phyloP scores from a whole-genome alignment of 1,284 basidiomycete genomes.

The Irpex sp. region DNA sequence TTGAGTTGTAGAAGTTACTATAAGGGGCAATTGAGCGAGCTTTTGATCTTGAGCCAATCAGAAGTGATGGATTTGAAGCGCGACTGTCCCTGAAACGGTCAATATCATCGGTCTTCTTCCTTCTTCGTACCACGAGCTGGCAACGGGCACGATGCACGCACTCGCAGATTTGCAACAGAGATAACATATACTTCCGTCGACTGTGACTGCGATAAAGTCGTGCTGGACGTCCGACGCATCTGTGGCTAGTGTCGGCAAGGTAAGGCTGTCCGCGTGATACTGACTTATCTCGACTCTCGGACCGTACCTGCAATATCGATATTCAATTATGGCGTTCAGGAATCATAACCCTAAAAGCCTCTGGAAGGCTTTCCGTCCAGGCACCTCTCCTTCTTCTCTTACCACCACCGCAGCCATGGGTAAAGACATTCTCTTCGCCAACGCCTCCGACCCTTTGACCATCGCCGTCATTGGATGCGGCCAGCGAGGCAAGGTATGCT shows the following conservation, averaged over 20 bases:
- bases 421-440: conserved; percentile 17
- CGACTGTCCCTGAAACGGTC: too few relatives aligned
- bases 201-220: too few relatives aligned
- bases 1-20: neutral
- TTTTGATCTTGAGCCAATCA: neutral
- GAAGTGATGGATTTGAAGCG: neutral
- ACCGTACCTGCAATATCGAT: neutral
- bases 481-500: conserved; percentile 66
- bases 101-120: neutral
- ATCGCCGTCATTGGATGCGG: conserved; percentile 72
- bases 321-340: neutral
- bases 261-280: neutral
- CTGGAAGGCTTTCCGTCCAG: conserved; percentile 35
- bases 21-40: neutral
- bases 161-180: too few relatives aligned
- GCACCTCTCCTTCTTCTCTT: neutral
- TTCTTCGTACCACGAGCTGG: neutral
- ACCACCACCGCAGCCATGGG: conserved; percentile 20
- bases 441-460: conserved; percentile 33
- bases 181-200: too few relatives aligned
- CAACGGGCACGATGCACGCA: neutral
- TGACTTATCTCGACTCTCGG: neutral
- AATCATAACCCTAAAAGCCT: conserved; percentile 12
- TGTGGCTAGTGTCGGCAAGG: too few relatives aligned
- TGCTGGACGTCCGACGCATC: neutral